Evolutionary conservation across 75 land plant genomes (phyloP).

Genomic region (Isoetes taiwanensis): DNA sequence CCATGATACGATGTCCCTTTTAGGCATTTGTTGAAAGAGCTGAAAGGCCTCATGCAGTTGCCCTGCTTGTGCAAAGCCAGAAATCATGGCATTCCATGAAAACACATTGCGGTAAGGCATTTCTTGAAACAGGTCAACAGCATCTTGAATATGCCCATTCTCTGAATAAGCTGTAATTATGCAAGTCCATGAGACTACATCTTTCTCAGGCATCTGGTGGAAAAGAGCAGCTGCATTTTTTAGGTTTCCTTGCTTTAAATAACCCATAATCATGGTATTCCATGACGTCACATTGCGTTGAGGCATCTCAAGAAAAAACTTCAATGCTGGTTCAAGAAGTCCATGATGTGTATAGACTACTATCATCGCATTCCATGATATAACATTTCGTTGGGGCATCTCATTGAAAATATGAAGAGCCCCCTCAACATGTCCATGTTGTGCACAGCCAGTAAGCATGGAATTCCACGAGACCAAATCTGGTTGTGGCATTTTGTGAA

Average conservation of each 20-base stretch:
- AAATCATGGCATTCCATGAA: slow-evolving; percentile 5
- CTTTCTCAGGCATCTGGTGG: not conserved
- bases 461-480: not conserved
- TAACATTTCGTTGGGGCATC: not conserved
- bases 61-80: not conserved
- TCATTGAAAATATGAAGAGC: not conserved
- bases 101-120: not conserved
- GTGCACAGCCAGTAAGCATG: not conserved
- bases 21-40: not conserved
- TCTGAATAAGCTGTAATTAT: not conserved
- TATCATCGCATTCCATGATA: slow-evolving; percentile 2
- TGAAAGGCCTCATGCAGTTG: not conserved
- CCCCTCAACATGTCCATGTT: not conserved
- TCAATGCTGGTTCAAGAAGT: not conserved
- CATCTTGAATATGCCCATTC: not conserved
- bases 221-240: not conserved
- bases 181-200: not conserved
- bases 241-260: not conserved
- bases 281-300: not conserved
- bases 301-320: not conserved
- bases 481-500: not conserved
- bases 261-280: not conserved
- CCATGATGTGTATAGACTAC: not conserved
- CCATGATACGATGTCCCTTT: not conserved
- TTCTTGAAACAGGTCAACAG: not conserved